Percentiles rank a stretch among this genome's conserved stretches.
phyloP scores from a whole-genome alignment of 352 stramenopile species.

The Phytopythium oedochilum region DNA sequence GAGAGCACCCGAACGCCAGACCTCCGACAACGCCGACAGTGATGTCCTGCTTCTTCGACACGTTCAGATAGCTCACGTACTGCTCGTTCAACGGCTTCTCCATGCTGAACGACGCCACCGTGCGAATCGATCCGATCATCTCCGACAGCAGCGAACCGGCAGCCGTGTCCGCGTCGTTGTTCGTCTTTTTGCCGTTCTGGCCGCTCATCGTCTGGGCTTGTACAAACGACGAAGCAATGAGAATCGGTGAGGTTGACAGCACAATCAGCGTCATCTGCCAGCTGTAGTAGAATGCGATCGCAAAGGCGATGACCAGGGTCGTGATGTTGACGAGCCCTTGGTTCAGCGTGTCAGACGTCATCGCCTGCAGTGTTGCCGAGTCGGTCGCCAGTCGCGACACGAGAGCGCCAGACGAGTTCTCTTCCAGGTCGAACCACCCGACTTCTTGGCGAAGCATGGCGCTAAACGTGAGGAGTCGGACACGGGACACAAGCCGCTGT shows the following conservation, averaged over 20 bases:
- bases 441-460: slow-evolving; percentile 60
- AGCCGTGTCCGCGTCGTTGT: slow-evolving; percentile 20
- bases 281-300: slow-evolving; percentile 28
- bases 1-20: slow-evolving; percentile 39
- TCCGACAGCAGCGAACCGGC: slow-evolving; percentile 21
- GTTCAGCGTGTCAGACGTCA: slow-evolving; percentile 32
- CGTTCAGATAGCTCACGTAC: slow-evolving; percentile 20
- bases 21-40: slow-evolving; percentile 38
- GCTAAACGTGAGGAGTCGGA: slow-evolving; percentile 23
- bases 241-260: slow-evolving; percentile 19
- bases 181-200: slow-evolving; percentile 12
- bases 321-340: slow-evolving; percentile 23
- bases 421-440: slow-evolving; percentile 57
- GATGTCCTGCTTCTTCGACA: slow-evolving; percentile 18
- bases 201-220: slow-evolving; percentile 18
- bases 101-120: slow-evolving; percentile 35
- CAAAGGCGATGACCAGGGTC: slow-evolving; percentile 17
- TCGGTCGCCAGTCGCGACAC: slow-evolving; percentile 51
- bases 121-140: slow-evolving; percentile 28
- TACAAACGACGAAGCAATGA: slow-evolving; percentile 6
- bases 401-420: slow-evolving; percentile 54
- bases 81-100: slow-evolving; percentile 10
- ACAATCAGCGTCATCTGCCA: slow-evolving; percentile 43
- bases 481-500: slow-evolving; percentile 26
- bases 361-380: slow-evolving; percentile 43